These are phyloP conservation scores for Sophora flavescens DNA, from an alignment of 306 rosid species.

Conservation along the genomic window DNA sequence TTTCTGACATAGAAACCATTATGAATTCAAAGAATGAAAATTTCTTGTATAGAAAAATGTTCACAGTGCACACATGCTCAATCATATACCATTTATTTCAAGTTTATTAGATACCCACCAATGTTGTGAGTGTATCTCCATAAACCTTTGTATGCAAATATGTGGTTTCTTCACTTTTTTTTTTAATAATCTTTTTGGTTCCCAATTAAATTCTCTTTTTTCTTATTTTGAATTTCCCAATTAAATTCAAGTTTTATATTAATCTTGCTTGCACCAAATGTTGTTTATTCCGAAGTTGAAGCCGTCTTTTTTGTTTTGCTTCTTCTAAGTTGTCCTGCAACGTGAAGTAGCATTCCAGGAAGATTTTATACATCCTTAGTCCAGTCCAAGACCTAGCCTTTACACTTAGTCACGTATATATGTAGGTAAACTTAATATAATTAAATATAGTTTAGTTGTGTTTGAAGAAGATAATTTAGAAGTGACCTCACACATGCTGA, in stretches of 20 bases:
- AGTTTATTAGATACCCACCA: conserved; percentile 1
- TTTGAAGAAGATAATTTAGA: conserved; percentile 11
- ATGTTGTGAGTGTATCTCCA: conserved; percentile 44
- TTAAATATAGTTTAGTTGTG: conserved; percentile 33
- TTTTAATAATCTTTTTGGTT: not conserved
- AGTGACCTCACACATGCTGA: conserved; percentile 38
- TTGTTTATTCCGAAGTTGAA: conserved; percentile 29
- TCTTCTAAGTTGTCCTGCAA: conserved; percentile 18
- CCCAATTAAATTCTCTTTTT: not conserved
- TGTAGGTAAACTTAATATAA: conserved; percentile 17
- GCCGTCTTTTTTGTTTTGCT: conserved; percentile 10
- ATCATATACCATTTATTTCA: conserved; percentile 27
- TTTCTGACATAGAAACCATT: conserved; percentile 25
- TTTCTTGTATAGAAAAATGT: not conserved
- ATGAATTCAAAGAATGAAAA: conserved; percentile 21
- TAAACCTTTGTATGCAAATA: conserved; percentile 8
- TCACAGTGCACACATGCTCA: conserved; percentile 23
- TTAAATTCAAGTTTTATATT: not conserved
- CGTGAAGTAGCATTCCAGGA: conserved; percentile 45
- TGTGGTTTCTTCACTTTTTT: conserved; percentile 30
- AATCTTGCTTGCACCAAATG: not conserved
- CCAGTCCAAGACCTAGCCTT: conserved; percentile 47
- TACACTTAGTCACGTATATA: conserved; percentile 59
- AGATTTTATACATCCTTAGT: conserved; percentile 32
- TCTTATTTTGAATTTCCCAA: not conserved